A percentile compares a stretch with the other conserved stretches of the same genome.
These are phyloP conservation scores for Isochrysis galbana DNA, from an alignment of 78 protist genomes.

Conservation along the genomic window DNA sequence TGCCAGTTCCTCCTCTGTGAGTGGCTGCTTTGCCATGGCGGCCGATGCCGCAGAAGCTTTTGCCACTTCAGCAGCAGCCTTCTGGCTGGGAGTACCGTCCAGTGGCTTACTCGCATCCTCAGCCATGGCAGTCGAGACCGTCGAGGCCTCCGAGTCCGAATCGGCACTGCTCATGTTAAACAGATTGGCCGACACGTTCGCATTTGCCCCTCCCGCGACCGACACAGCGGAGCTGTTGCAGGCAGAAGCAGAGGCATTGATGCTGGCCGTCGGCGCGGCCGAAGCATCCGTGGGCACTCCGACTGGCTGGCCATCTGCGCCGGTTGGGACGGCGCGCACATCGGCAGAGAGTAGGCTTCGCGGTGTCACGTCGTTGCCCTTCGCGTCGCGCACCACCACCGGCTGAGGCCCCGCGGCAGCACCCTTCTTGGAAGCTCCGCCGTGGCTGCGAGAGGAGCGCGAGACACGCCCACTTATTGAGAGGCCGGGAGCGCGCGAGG, in stretches of 20 bases:
- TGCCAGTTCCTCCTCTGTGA: neutral
- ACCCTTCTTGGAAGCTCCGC: too few species aligned
- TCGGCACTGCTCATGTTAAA: neutral
- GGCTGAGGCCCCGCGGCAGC: neutral
- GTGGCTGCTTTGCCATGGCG: neutral
- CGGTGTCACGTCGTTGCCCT: slow-evolving; percentile 11
- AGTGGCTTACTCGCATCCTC: neutral
- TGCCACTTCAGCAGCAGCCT: neutral
- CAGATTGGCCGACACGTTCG: neutral
- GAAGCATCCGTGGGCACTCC: too few species aligned
- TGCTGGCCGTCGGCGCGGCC: neutral
- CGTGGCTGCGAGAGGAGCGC: too few species aligned
- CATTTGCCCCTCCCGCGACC: neutral
- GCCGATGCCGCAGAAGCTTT: neutral
- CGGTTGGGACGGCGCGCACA: too few species aligned
- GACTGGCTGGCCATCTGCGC: too few species aligned
- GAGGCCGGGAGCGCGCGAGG: too few species aligned
- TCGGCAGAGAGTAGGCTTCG: neutral
- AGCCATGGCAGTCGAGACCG: neutral
- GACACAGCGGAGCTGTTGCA: neutral
- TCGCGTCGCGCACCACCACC: neutral
- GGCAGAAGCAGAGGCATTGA: neutral
- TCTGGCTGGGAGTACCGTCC: too few species aligned
- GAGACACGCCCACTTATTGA: too few species aligned
- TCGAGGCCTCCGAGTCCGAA: neutral